Base-by-base conservation (phyloP, 495 filamentous ascomycete species). In the Aspergillus egyptiacus region DNA sequence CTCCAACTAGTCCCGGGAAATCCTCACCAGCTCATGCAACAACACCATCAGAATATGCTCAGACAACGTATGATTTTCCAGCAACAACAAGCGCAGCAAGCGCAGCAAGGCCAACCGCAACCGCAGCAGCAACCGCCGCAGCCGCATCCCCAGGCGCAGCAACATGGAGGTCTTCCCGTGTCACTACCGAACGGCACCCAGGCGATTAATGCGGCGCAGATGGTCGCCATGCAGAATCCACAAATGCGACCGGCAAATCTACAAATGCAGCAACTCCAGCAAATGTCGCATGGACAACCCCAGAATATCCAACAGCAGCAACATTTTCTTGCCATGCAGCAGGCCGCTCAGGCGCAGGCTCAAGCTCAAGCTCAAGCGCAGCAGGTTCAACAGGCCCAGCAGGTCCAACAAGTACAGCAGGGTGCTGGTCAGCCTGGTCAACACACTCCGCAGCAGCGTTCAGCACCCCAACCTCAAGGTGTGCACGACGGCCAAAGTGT, bases 121-220 rank as follows among this genome's bases (percentile, higher is more conserved):
- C 72, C 74, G 69, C 41, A 55, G 18, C 53, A 58, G 48, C 51
- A 49, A 2, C 76, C 75, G 49, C 74, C 75, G 15, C 72, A 73
- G 19, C 74, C 76, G 14, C 70, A 73, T 32, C 74, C 67, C 22
- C 78, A 78, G 22, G 65, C 69, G 27, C 72, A 74, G 19, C 70
- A 73, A 30, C 71, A 63, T 54, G 63, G 63, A 28, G 75, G 72
- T 27, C 67, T 78, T 45, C 68, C 72, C 1, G 68, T 74, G n/a
- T 72, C 68, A 23, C 66, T 84, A 55, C 78, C 77, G 17, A 81
- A 85, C 59, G 80, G 77, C 13, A 77, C 81, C 20, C 79, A 77
- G 48, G 68, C 68, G 20, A 65, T 85, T 44, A 82, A 55, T 48
- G 66, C 72, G 20, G 73, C 73, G 22, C 80, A 84, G 47, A 69